Base-by-base conservation (phyloP, 2,329 filamentous ascomycete genomes). In the Colletotrichum filicis region DNA sequence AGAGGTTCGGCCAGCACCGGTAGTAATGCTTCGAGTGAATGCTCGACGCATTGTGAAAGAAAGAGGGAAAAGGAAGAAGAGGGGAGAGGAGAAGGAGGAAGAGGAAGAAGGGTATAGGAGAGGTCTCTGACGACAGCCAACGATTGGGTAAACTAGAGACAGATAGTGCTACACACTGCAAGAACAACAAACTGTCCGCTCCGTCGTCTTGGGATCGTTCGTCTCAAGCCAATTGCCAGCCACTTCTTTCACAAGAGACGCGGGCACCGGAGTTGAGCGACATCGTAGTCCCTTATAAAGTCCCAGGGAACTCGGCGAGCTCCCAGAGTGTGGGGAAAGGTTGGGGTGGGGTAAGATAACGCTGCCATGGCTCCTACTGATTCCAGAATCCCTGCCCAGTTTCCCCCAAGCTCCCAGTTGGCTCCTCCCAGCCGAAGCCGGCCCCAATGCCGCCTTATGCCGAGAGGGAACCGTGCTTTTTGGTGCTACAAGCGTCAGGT, bases 41-140 rank as follows among this genome's bases (percentile, higher is more conserved):
- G 85, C 78, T 77, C 85, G 86, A 81, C 85, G 86, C 86, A 88
- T 88, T 71, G 74, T 82, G 78, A 56, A 37, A 70, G 68, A 59
- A 59, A 67, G 61, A 52, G 52, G 52, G 26, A 53, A 70, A 58
- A 28, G 32, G 19, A n/a, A 42, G 56, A 26, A 11, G 32, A 32
- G 65, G 62, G 24, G 52, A n/a, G 42, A 69, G 46, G 56, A 32
- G 3, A 7, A 49, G 42, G 8, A n/a, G 2, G 42, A 46, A n/a
- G 35, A 42, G 37, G 37, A 42, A 14, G 37, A 42, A 57, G 22
- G 49, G 57, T 56, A 46, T 35, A 64, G 42, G 24, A 37, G 58
- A 63, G 32, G 32, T 52, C 37, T 59, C 37, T 19, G 71, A 72
- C 19, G 56, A 57, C 35, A 57, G 26, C 62, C 42, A 49, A n/a